Evolutionary conservation across 192 early-diverging fungal genomes (phyloP).

Genomic region (Podila epicladia): DNA sequence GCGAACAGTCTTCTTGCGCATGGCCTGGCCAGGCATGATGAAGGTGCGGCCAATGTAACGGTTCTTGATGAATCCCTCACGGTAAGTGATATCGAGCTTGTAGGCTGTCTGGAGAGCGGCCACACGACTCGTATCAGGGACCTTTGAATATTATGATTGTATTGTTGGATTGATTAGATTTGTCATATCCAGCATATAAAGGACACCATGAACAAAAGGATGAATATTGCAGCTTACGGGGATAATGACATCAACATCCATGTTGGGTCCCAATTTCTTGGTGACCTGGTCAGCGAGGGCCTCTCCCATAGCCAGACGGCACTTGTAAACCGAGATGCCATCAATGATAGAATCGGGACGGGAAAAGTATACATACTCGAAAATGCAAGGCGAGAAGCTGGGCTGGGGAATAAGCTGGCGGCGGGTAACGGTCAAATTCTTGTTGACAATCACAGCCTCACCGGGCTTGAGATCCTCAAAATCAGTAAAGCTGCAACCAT

Average conservation of each 20-base stretch:
- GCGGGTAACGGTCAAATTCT: slow-evolving; percentile 68
- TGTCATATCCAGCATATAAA: background rate
- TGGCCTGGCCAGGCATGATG: slow-evolving; percentile 99
- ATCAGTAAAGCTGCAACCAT: slow-evolving; percentile 90
- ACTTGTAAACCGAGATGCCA: slow-evolving; percentile 98
- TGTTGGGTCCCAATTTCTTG: slow-evolving; percentile 73
- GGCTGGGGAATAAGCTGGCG: slow-evolving; percentile 67
- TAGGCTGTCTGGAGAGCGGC: slow-evolving; percentile 94
- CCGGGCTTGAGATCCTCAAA: slow-evolving; percentile 92
- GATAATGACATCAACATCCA: slow-evolving; percentile 98
- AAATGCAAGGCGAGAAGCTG: slow-evolving; percentile 90
- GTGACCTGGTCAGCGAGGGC: slow-evolving; percentile 89
- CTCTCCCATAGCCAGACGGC: slow-evolving; percentile 97
- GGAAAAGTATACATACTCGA: slow-evolving; percentile 99
- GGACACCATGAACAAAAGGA: background rate
- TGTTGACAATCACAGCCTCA: slow-evolving; percentile 95
- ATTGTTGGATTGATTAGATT: background rate
- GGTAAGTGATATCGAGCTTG: slow-evolving; percentile 89
- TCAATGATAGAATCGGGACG: slow-evolving; percentile 99
- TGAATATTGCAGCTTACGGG: slow-evolving; percentile 66
- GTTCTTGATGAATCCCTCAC: slow-evolving; percentile 99
- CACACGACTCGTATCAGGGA: slow-evolving; percentile 96
- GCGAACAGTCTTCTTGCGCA: slow-evolving; percentile 89
- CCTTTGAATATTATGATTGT: slow-evolving; percentile 47
- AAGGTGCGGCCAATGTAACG: slow-evolving; percentile 99